Evolutionary conservation across 768 basidiomycete genomes (phyloP).

Genomic region (Pleurotus cornucopiae): DNA sequence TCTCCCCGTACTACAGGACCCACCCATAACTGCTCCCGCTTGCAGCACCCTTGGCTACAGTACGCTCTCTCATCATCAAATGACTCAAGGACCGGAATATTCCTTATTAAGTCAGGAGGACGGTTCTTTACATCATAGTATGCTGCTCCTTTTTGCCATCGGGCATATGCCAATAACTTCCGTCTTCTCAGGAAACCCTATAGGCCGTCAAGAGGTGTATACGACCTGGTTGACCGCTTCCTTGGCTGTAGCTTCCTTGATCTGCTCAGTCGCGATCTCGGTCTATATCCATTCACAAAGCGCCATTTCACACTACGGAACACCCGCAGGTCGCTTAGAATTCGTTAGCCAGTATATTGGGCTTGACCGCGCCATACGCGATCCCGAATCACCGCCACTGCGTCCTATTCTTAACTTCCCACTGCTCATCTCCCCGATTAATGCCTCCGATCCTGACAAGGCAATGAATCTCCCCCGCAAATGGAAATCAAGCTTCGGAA

Average conservation of each 20-base stretch:
- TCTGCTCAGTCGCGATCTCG: neutral
- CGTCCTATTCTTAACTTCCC: neutral
- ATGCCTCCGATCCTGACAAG: slow-evolving; percentile 3
- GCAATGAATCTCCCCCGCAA: neutral
- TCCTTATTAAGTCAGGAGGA: neutral
- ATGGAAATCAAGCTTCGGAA: slow-evolving; percentile 7
- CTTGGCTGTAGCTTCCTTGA: neutral
- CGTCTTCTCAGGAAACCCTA: neutral
- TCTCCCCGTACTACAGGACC: too few relatives aligned
- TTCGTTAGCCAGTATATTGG: slow-evolving; percentile 6
- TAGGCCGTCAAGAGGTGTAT: neutral
- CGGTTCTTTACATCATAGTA: neutral
- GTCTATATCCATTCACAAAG: neutral
- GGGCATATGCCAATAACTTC: too few relatives aligned
- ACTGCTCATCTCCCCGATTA: neutral
- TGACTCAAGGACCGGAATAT: neutral
- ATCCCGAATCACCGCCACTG: neutral
- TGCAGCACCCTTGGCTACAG: too few relatives aligned
- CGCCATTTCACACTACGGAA: neutral
- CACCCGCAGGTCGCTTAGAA: neutral
- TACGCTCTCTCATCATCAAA: neutral
- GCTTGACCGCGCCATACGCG: neutral
- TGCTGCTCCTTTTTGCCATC: neutral
- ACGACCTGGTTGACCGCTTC: neutral
- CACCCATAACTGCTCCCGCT: too few relatives aligned